Evolutionary conservation across 2,329 filamentous ascomycete species (phyloP).

Genomic region (Colletotrichum chrysophilum): DNA sequence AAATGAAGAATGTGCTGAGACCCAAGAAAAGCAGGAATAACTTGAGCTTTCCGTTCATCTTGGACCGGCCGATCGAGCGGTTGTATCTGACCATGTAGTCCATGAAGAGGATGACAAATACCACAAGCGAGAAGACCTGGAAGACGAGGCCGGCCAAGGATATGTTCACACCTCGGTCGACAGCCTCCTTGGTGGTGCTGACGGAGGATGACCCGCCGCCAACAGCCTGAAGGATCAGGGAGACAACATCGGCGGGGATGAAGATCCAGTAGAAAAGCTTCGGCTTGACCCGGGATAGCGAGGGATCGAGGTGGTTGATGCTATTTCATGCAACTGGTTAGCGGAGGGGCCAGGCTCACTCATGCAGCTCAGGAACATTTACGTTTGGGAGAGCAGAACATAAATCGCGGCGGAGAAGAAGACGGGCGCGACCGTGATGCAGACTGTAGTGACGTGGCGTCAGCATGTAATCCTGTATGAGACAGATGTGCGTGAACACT

Average conservation of each 20-base stretch:
- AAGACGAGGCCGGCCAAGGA: constrained; percentile 57
- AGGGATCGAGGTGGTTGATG: constrained; percentile 30
- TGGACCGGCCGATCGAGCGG: constrained; percentile 30
- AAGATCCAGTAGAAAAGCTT: constrained; percentile 38
- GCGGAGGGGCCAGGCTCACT: not conserved
- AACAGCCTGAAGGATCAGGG: constrained; percentile 54
- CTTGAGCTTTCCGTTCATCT: constrained; percentile 39
- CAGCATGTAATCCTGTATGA: not conserved
- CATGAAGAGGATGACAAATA: constrained; percentile 47
- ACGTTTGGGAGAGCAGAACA: constrained; percentile 24
- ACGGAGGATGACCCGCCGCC: constrained; percentile 51
- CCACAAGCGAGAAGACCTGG: constrained; percentile 52
- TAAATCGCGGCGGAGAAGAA: constrained; percentile 33
- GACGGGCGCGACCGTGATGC: constrained; percentile 35
- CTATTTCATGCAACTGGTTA: not conserved
- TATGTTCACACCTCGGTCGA: constrained; percentile 48
- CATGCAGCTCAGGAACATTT: not conserved
- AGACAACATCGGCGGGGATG: constrained; percentile 56
- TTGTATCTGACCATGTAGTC: constrained; percentile 42
- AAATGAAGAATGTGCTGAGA: constrained; percentile 58
- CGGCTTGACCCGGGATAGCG: constrained; percentile 34
- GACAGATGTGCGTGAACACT: constrained; percentile 17
- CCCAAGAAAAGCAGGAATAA: constrained; percentile 55
- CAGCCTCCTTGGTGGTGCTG: constrained; percentile 33
- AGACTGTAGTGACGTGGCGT: constrained; percentile 26